phyloP scores from a whole-genome alignment of 1,139 yeast genomes.

The Yarrowia galli region DNA sequence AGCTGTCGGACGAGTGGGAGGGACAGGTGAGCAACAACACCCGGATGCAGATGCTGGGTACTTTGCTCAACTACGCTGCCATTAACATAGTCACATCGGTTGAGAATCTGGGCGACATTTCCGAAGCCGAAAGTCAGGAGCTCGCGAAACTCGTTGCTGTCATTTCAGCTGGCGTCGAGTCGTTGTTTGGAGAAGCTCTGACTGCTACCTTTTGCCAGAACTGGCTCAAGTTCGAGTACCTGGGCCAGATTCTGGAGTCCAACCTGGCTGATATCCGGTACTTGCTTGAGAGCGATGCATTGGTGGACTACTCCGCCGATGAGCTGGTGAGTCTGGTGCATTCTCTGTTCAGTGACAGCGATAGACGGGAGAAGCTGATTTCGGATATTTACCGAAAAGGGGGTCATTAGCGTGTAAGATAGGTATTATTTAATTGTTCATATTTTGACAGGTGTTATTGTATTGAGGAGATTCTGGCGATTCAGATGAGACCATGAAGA shows the following conservation, averaged over 20 bases:
- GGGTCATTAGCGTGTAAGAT: neutral
- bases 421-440: neutral
- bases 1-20: constrained; percentile 43
- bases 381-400: constrained; percentile 54
- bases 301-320: constrained; percentile 70
- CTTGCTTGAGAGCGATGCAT: constrained; percentile 73
- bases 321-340: constrained; percentile 70
- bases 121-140: constrained; percentile 49
- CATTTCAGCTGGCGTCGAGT: constrained; percentile 39
- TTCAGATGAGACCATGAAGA: neutral
- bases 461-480: neutral
- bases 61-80: constrained; percentile 48
- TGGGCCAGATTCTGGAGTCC: constrained; percentile 50
- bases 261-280: constrained; percentile 73
- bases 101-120: constrained; percentile 48
- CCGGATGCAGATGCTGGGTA: constrained; percentile 46
- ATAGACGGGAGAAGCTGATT: constrained; percentile 65
- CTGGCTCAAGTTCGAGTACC: constrained; percentile 53
- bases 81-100: constrained; percentile 45
- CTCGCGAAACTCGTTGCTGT: constrained; percentile 45
- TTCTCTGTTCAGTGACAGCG: constrained; percentile 75
- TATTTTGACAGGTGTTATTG: too few relatives aligned
- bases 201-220: constrained; percentile 51
- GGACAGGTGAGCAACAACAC: constrained; percentile 44
- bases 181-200: constrained; percentile 40